Base-by-base conservation (phyloP, 768 basidiomycete genomes). In the Holtermanniella nyarrowii region DNA sequence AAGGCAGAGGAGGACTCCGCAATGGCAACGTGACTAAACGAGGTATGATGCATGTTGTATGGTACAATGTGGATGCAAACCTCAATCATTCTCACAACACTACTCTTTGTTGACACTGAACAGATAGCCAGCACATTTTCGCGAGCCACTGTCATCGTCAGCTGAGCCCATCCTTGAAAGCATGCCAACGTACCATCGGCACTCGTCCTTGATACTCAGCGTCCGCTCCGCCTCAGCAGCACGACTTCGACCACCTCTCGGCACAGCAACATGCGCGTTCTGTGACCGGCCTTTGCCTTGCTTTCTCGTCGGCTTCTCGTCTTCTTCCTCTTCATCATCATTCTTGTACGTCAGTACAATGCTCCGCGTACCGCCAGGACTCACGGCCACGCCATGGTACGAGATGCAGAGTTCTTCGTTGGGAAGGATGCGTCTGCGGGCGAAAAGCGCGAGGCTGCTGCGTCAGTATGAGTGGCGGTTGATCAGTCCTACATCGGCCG, bases 381-480 rank as follows among this genome's bases (percentile, higher is more conserved):
- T 40, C 31, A 66, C 67, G 2, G 60, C 61, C 14, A 63, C 39
- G n/a, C 70, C 70, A 42, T 62, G 60, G 49, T 71, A 71, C 0
- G 66, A 68, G 45, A 71, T 71, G 48, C 64, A 65, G 5, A 68
- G 56, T 48, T 71, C 70, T 44, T 69, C 62, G 13, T 57, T 55
- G 1, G 42, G 21, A 21, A 26, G 23, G n/a, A 71, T 62, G n/a
- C 60, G 49, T 40, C 60, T 46, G 13, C 59, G 44, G 26, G 70
- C 53, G 37, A 66, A 62, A 43, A 71, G 68, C n/a, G 61, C 60
- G 25, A 71, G 50, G 23, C 69, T 70, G 41, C 23, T 14, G 2
- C 26, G 18, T 56, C 53, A 56, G 50, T 13, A 1, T 5, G 20
- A 4, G n/a, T 22, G 3, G n/a, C n/a, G n/a, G n/a, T n/a, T n/a